A percentile compares a stretch with the other conserved stretches of the same genome.
These are phyloP conservation scores for Caulochytrium protostelioides DNA, from an alignment of 371 early-diverging fungal species.

Conservation along the genomic window DNA sequence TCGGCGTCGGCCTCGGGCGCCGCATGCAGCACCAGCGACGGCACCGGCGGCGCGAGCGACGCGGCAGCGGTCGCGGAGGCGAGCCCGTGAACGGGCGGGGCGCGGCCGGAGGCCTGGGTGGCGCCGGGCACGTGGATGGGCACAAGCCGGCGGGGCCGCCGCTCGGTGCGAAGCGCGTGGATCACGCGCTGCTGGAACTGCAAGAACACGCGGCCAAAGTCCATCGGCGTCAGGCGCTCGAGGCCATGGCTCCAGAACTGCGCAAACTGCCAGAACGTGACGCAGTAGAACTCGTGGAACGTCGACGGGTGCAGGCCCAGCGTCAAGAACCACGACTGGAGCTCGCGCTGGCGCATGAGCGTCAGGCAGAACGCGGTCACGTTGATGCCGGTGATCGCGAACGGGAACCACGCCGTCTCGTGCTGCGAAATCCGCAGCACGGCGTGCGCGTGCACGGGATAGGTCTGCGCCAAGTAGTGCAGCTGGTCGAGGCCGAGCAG, in stretches of 20 bases:
- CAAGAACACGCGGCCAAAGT: conserved; percentile 42
- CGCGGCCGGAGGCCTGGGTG: too few species aligned
- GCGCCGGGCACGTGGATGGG: too few species aligned
- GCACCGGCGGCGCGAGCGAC: too few species aligned
- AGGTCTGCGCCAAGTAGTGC: conserved; percentile 35
- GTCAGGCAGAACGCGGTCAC: conserved; percentile 45
- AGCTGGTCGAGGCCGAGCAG: conserved; percentile 52
- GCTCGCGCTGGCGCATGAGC: conserved; percentile 33
- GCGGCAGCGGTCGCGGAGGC: too few species aligned
- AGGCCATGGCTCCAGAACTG: conserved; percentile 37
- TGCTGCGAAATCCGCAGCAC: conserved; percentile 33
- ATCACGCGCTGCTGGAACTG: too few species aligned
- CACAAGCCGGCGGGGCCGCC: too few species aligned
- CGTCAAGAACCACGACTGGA: conserved; percentile 40
- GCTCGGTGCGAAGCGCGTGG: too few species aligned
- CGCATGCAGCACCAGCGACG: too few species aligned
- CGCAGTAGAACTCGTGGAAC: conserved; percentile 50
- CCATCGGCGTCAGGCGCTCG: conserved; percentile 42
- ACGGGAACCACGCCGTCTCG: conserved; percentile 35
- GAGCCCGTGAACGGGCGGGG: too few species aligned
- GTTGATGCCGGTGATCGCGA: conserved; percentile 62
- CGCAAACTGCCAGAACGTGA: conserved; percentile 42
- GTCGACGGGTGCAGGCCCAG: conserved; percentile 27
- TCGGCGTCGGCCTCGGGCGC: too few species aligned
- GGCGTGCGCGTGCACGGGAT: conserved; percentile 28